Conservation (phyloP, 2,329 filamentous ascomycete genomes). For the Calonectria pseudoreteaudii region DNA sequence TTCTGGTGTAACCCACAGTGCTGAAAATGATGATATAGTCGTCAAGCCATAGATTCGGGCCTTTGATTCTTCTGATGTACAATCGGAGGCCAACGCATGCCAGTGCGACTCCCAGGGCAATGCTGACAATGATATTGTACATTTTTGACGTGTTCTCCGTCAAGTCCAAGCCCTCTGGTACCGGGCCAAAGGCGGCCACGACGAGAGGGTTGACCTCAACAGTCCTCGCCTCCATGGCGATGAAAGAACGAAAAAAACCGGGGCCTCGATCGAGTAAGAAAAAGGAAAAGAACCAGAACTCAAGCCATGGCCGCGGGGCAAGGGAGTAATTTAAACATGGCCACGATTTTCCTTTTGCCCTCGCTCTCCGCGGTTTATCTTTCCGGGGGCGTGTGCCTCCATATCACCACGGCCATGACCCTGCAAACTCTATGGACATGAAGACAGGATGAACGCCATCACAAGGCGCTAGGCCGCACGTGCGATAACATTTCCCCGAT, state of each 20-base stretch:
- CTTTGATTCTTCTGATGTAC: constrained; percentile 19
- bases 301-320: constrained; percentile 5
- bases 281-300: not conserved
- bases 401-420: not conserved
- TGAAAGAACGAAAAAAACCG: not conserved
- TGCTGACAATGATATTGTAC: constrained; percentile 12
- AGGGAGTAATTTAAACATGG: constrained; percentile 15
- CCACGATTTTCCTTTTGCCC: not conserved
- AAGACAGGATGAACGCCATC: not conserved
- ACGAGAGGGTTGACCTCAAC: constrained; percentile 17
- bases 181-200: constrained; percentile 10
- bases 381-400: not conserved
- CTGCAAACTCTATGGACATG: not conserved
- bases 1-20: constrained; percentile 12
- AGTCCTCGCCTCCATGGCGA: constrained; percentile 9
- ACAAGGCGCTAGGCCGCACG: not conserved
- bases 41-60: constrained; percentile 16
- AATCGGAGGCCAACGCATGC: constrained; percentile 19
- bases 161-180: constrained; percentile 17
- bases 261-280: not conserved
- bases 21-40: constrained; percentile 23
- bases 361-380: not conserved
- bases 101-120: constrained; percentile 14
- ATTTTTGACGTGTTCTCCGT: not conserved
- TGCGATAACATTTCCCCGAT: constrained; percentile 14